Base-by-base conservation (phyloP, 2,329 filamentous ascomycete species). In the Plectosphaerella sp. region DNA sequence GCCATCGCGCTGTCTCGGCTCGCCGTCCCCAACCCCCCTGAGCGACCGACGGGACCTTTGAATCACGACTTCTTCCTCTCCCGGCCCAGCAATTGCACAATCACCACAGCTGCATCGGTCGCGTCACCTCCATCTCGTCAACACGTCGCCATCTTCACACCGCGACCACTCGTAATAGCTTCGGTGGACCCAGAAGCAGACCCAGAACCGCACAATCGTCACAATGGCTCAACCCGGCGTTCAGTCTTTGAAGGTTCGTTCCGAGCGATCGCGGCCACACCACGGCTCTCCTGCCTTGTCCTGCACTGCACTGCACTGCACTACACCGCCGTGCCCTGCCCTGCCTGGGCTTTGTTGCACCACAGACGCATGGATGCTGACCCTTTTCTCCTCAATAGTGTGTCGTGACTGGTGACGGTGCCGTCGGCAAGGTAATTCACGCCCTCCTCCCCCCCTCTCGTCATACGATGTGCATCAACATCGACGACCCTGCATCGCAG, bases 401-500 rank as follows among this genome's bases (percentile, higher is more conserved):
- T 73, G 94, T 99, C 70, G 94, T 99, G 68, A 97, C 94, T 58
- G 94, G 94, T 77, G 94, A 99, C 73, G 94, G 94, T 89, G 94
- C 94, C 70, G 94, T 99, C 65, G 94, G 94, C 74, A 99, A 99
- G 84, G 92, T 96, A 75, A 74, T 78, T 71, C 52, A 18, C 8
- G 28, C 47, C 24, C 36, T 10, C 35, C n/a, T 52, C 47, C 45
- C 49, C 49, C 52, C 43, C 39, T 45, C 41, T 33, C 28, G 28
- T 33, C 28, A 33, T 33, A 33, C 28, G 28, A 33, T 43, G 41
- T 10, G 18, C 41, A 12, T 43, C 18, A 18, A 20, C 41, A 16
- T 43, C 16, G 41, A 16, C 22, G 18, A 20, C 16, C n/a, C 41
- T 16, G 11, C 41, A 39, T 43, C 41, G 28, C 28, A 33, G 51